A percentile compares a stretch with the other conserved stretches of the same genome.
Conservation (phyloP, 768 basidiomycete genomes). For the Erythrobasidium yunnanense region DNA sequence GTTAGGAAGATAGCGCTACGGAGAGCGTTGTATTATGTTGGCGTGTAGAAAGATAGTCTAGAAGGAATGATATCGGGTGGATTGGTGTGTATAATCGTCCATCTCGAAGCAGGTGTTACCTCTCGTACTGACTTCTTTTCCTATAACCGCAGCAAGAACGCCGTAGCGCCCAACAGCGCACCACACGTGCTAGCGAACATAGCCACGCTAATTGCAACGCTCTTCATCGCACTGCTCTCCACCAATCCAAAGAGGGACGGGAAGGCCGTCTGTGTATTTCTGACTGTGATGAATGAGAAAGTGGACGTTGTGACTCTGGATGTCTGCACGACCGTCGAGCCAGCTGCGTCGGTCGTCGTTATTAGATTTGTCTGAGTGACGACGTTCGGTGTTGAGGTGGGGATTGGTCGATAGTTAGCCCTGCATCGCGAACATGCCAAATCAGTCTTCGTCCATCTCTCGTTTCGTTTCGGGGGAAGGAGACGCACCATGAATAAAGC, state of each 20-base stretch:
- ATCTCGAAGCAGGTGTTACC: too few species aligned
- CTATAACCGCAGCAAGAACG: constrained; percentile 15
- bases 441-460: too few species aligned
- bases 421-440: too few species aligned
- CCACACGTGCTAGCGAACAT: constrained; percentile 2
- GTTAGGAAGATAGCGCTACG: too few species aligned
- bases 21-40: too few species aligned
- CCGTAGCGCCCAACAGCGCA: not conserved
- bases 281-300: constrained; percentile 22
- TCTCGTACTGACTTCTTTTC: too few species aligned
- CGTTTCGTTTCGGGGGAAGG: too few species aligned
- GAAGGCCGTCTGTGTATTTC: constrained; percentile 24
- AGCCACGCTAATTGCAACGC: constrained; percentile 9
- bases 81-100: too few species aligned
- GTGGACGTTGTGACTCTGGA: constrained; percentile 12
- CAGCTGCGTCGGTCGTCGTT: constrained; percentile 13
- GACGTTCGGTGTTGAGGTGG: constrained; percentile 6
- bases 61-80: too few species aligned
- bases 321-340: not conserved
- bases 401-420: constrained; percentile 22
- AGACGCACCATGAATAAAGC: constrained; percentile 35
- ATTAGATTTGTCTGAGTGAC: constrained; percentile 11
- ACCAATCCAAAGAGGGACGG: constrained; percentile 23
- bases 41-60: too few species aligned
- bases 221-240: not conserved